Conservation (phyloP, 257 asterid genomes). For the Phtheirospermum japonicum region DNA sequence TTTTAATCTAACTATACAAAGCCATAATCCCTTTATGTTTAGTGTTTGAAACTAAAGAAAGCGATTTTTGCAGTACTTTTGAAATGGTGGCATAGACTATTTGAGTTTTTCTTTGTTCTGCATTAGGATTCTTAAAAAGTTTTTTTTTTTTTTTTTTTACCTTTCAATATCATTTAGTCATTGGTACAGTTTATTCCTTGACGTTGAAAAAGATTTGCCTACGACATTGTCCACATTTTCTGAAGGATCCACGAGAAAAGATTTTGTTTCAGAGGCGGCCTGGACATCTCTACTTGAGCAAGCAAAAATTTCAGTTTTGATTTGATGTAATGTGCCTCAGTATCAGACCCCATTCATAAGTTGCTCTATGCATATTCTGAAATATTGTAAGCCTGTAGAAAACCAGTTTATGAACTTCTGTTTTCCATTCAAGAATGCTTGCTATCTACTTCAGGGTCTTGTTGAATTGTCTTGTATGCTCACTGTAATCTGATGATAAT, state of each 20-base stretch:
- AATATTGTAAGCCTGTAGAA: conserved; percentile 8
- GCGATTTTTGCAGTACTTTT: too few relatives aligned
- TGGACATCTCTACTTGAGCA: conserved; percentile 4
- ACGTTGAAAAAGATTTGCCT: conserved; percentile 71
- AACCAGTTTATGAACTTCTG: not conserved
- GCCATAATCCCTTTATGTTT: too few relatives aligned
- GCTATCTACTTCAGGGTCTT: not conserved
- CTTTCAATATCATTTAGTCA: not conserved
- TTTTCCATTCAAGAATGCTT: not conserved
- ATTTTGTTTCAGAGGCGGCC: conserved; percentile 22
- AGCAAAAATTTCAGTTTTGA: conserved; percentile 7
- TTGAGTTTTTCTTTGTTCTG: not conserved
- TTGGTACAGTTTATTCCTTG: conserved; percentile 42
- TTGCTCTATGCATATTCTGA: not conserved
- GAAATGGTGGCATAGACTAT: too few relatives aligned
- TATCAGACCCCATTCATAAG: too few relatives aligned
- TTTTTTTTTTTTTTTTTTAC: not conserved
- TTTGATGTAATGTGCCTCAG: not conserved
- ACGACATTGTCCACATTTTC: conserved; percentile 92
- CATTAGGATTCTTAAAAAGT: not conserved
- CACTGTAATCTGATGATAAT: not conserved
- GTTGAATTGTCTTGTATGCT: not conserved
- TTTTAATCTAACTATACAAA: not conserved
- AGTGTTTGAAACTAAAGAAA: too few relatives aligned
- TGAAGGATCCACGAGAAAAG: conserved; percentile 38